Conservation (phyloP, 2,329 filamentous ascomycete genomes). For the Didymella glomerata region DNA sequence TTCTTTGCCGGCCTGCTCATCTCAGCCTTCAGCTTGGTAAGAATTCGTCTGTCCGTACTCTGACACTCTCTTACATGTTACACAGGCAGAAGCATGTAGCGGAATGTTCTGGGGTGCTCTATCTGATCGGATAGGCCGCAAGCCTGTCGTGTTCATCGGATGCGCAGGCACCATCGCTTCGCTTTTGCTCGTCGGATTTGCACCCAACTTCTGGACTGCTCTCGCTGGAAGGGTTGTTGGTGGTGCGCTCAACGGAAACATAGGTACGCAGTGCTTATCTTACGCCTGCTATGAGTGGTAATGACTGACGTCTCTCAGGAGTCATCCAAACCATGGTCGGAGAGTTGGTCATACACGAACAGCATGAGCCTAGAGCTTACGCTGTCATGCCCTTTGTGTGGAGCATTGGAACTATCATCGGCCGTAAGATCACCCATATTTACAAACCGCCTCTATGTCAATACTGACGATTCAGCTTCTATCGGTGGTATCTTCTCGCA, state of each 20-base stretch:
- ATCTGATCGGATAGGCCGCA: constrained; percentile 52
- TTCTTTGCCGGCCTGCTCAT: constrained; percentile 89
- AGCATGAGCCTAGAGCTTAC: constrained; percentile 83
- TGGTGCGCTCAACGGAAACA: constrained; percentile 88
- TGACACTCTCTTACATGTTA: background rate
- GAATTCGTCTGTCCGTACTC: background rate
- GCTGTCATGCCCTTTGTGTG: constrained; percentile 95
- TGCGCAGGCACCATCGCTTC: constrained; percentile 84
- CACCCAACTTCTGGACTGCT: constrained; percentile 84
- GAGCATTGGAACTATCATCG: constrained; percentile 88
- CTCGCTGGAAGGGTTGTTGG: constrained; percentile 78
- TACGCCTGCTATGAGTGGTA: constrained; percentile 55
- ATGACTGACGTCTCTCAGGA: constrained; percentile 13
- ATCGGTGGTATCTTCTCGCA: constrained; percentile 88
- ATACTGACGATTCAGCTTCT: constrained; percentile 60
- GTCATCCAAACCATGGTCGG: constrained; percentile 92
- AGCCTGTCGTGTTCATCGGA: constrained; percentile 52
- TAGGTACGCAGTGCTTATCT: constrained; percentile 48
- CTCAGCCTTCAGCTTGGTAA: constrained; percentile 80
- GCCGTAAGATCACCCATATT: constrained; percentile 52
- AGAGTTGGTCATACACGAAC: constrained; percentile 69
- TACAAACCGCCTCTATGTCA: background rate
- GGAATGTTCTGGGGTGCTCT: constrained; percentile 68
- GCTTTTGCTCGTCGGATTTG: constrained; percentile 82
- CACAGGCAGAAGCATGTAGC: constrained; percentile 76